phyloP scores from a whole-genome alignment of 257 asterid species.

The Solanum virginianum region DNA sequence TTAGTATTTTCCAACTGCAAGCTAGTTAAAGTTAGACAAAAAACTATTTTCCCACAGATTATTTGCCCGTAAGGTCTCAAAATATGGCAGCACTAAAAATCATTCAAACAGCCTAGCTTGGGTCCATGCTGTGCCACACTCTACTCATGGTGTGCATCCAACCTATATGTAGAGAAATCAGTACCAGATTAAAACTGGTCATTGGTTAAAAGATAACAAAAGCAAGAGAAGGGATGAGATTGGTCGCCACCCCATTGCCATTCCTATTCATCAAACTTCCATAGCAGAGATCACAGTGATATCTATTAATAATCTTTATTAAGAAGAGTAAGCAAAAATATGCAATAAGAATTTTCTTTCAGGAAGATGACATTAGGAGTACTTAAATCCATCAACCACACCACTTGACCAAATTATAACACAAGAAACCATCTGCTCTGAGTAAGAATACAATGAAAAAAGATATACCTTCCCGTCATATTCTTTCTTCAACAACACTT shows the following conservation, averaged over 20 bases:
- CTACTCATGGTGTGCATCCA: background rate
- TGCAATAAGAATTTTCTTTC: background rate
- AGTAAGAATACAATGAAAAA: background rate
- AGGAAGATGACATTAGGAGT: background rate
- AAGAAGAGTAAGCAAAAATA: background rate
- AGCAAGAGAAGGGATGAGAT: background rate
- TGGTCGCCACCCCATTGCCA: background rate
- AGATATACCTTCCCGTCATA: conserved; percentile 84
- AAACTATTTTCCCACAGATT: no score
- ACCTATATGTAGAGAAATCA: background rate
- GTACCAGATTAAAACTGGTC: background rate
- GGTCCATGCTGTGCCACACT: background rate
- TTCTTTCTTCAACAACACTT: conserved; percentile 89
- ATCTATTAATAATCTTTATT: background rate
- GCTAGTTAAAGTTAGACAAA: no score
- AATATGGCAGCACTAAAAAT: background rate
- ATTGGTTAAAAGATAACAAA: background rate
- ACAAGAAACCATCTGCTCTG: background rate
- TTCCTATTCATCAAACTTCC: background rate
- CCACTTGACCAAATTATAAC: background rate
- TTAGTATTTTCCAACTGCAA: no score
- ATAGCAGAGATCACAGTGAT: background rate
- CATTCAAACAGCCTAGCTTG: background rate
- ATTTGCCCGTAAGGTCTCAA: background rate
- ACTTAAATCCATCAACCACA: background rate